Conservation (phyloP, 2,329 filamentous ascomycete species). For the Penicillium sp. region DNA sequence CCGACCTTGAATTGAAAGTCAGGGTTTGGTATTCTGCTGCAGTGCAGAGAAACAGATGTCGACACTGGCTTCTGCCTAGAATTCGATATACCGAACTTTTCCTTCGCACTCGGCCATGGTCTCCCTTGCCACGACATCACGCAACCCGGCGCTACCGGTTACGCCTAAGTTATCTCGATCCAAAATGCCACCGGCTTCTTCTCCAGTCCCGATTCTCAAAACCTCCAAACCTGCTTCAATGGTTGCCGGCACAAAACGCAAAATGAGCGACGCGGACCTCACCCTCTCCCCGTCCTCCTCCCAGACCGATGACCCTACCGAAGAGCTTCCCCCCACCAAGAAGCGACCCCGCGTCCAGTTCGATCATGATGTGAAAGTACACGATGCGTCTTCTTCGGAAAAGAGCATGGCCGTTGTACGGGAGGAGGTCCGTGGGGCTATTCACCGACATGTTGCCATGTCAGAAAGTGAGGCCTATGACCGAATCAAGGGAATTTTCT, state of each 20-base stretch:
- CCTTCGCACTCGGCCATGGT: conserved; percentile 32
- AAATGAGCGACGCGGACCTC: conserved; percentile 37
- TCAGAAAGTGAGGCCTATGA: conserved; percentile 59
- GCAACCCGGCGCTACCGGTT: conserved; percentile 28
- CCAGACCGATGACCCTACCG: conserved; percentile 27
- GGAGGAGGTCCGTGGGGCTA: conserved; percentile 60
- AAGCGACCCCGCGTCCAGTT: conserved; percentile 48
- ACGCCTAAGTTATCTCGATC: conserved; percentile 24
- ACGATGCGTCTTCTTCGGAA: conserved; percentile 39
- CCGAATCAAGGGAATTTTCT: conserved; percentile 55
- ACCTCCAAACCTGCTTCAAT: conserved; percentile 30
- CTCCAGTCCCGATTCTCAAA: conserved; percentile 40
- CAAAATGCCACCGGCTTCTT: conserved; percentile 35
- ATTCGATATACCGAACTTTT: not conserved
- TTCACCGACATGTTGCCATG: conserved; percentile 52
- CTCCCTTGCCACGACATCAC: conserved; percentile 32
- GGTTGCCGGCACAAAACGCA: conserved; percentile 37
- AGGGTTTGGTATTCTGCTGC: not conserved
- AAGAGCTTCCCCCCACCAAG: conserved; percentile 33
- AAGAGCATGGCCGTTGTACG: conserved; percentile 59
- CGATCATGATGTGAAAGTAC: conserved; percentile 39
- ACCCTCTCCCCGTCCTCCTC: conserved; percentile 34
- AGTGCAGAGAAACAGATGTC: conserved; percentile 25
- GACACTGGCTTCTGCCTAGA: conserved; percentile 10
- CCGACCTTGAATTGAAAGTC: conserved; percentile 9